Base-by-base conservation (phyloP, 2,329 filamentous ascomycete genomes). In the Cryoendolithus antarcticus region DNA sequence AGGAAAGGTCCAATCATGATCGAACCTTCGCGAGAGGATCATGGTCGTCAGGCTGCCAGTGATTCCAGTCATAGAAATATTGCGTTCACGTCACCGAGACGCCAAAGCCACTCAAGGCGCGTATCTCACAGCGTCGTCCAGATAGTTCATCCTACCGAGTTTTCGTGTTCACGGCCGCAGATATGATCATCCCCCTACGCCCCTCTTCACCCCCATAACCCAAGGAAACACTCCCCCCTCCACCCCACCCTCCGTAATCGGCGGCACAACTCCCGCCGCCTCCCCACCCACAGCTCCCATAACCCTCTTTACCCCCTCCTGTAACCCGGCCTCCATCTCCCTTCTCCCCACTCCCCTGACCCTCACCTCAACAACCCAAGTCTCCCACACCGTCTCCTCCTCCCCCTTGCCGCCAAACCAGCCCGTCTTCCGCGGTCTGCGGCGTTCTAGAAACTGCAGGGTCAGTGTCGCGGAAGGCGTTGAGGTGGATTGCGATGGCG, bases 351-450 rank as follows among this genome's bases (percentile, higher is more conserved):
- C 28, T 21, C 28, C 27, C 15, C 10, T 27, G n/a, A 28, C 35
- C 33, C 28, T 37, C 1, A 35, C 32, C 38, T 34, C 37, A 19
- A 41, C 28, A 32, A 40, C 34, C 27, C 10, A 41, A 9, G 37
- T 35, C 34, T 41, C 39, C 28, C 39, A 41, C 21, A 41, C 39
- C 9, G 34, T 15, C 39, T 41, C 39, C 30, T 41, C 39, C 15
- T 43, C 37, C 6, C 32, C 37, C 31, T 40, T 41, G 3, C 34
- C 39, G 11, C 40, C 37, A 24, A 41, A 41, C 39, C 39, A 41
- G 9, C 39, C 39, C n/a, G 34, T 33, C 19, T 41, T 41, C 30
- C 37, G 36, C 24, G 3, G 21, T 12, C 39, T 34, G n/a, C 37
- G 36, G 34, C 37, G 36, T 21, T 6, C 11, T 6, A 19, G 27